phyloP scores from a whole-genome alignment of 345 rosid genomes.

The Geranium rotundifolium region DNA sequence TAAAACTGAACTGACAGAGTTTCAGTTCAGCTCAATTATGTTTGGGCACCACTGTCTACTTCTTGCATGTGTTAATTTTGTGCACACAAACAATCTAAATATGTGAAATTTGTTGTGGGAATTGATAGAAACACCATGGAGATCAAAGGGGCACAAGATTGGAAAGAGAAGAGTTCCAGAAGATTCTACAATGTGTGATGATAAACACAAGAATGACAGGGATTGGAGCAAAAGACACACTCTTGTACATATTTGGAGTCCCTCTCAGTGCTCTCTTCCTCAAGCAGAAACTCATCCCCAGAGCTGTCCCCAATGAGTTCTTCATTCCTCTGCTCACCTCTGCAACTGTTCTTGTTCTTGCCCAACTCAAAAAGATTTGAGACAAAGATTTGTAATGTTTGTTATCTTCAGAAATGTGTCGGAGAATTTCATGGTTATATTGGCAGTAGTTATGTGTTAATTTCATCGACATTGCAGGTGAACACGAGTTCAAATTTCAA shows the following conservation, averaged over 20 bases:
- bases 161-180: slow-evolving; percentile 47
- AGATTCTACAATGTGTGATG: slow-evolving; percentile 47
- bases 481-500: too few relatives aligned
- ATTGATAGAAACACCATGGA: slow-evolving; percentile 25
- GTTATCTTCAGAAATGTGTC: too few relatives aligned
- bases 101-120: not conserved
- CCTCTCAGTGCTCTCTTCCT: slow-evolving; percentile 43
- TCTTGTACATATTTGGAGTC: slow-evolving; percentile 52
- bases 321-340: slow-evolving; percentile 71
- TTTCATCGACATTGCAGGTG: too few relatives aligned
- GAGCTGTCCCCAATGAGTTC: slow-evolving; percentile 41
- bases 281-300: slow-evolving; percentile 44
- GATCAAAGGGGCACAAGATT: slow-evolving; percentile 16
- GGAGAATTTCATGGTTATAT: too few relatives aligned
- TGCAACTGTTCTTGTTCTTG: slow-evolving; percentile 62
- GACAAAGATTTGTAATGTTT: too few relatives aligned
- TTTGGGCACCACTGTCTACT: not conserved
- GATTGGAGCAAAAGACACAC: slow-evolving; percentile 50
- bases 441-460: too few relatives aligned
- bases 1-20: not conserved
- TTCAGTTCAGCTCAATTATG: not conserved
- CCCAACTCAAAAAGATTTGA: slow-evolving; percentile 61
- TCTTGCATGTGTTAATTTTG: not conserved
- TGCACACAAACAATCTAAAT: not conserved
- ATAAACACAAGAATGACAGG: slow-evolving; percentile 52